Conservation (phyloP, 768 basidiomycete genomes). For the Cystofilobasidium bisporidii region DNA sequence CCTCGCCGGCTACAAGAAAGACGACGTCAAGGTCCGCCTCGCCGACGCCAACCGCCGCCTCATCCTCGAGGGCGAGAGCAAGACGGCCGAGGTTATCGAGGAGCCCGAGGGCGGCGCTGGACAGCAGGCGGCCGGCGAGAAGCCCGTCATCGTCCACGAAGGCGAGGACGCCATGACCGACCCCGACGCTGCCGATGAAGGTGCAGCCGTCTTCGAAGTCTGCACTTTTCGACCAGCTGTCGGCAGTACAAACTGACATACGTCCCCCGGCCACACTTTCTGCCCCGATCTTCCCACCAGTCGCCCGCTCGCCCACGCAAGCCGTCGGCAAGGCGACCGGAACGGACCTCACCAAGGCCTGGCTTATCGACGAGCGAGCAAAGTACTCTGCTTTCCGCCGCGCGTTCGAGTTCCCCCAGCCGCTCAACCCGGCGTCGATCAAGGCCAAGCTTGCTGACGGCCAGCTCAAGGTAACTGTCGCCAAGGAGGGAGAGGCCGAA, state of each 20-base stretch:
- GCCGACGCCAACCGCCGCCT: slow-evolving; percentile 17
- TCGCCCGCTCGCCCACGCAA: neutral
- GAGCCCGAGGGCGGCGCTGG: neutral
- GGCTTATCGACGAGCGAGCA: slow-evolving; percentile 12
- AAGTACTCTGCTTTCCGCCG: slow-evolving; percentile 6
- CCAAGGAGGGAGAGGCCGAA: neutral
- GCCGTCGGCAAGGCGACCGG: neutral
- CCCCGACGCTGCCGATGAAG: neutral
- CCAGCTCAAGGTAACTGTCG: slow-evolving; percentile 1
- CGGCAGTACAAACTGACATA: neutral
- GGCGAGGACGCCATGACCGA: neutral
- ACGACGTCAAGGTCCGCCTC: slow-evolving; percentile 13
- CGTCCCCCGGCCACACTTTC: neutral
- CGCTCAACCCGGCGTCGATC: slow-evolving; percentile 1
- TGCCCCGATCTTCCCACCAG: neutral
- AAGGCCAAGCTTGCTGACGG: neutral
- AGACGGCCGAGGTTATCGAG: neutral
- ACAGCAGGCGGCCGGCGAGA: no score
- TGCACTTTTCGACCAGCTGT: neutral
- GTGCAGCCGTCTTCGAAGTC: neutral
- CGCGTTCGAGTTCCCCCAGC: slow-evolving; percentile 10
- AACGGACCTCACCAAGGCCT: neutral
- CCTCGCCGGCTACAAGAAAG: neutral
- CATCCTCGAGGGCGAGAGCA: slow-evolving; percentile 15
- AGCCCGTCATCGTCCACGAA: neutral